Evolutionary conservation across 345 rosid genomes (phyloP).

Genomic region (Alliaria petiolata): DNA sequence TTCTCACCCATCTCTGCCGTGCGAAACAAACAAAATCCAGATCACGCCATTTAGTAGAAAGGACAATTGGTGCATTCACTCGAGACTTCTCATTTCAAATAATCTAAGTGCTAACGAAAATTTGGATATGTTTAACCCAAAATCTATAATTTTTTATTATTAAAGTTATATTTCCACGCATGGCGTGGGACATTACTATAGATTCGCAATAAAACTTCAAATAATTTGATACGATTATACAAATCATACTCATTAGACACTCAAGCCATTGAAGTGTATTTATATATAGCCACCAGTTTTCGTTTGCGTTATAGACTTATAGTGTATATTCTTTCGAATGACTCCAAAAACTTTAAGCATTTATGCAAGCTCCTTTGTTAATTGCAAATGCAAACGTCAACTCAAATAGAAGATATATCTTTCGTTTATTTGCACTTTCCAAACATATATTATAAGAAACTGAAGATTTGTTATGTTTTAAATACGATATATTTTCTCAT

Average conservation of each 20-base stretch:
- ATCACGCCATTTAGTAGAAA: background rate
- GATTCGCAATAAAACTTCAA: background rate
- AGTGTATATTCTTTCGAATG: background rate
- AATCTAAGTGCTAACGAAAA: background rate
- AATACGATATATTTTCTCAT: background rate
- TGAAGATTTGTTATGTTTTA: background rate
- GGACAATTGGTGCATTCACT: background rate
- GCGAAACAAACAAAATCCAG: background rate
- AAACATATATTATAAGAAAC: background rate
- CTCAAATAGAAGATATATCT: background rate
- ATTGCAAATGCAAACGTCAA: background rate
- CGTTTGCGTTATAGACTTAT: background rate
- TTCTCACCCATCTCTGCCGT: constrained; percentile 54
- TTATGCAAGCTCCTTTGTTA: background rate
- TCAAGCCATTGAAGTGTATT: background rate
- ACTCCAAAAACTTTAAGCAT: background rate
- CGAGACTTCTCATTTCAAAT: background rate
- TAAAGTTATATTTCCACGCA: background rate
- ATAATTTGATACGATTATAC: background rate
- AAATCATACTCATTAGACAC: background rate
- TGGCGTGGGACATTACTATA: background rate
- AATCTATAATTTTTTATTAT: background rate
- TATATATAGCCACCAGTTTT: background rate
- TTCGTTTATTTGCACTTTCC: background rate
- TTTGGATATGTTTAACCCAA: background rate